Evolutionary conservation across 2,329 filamentous ascomycete species (phyloP).

Genomic region (Alternaria conjuncta): DNA sequence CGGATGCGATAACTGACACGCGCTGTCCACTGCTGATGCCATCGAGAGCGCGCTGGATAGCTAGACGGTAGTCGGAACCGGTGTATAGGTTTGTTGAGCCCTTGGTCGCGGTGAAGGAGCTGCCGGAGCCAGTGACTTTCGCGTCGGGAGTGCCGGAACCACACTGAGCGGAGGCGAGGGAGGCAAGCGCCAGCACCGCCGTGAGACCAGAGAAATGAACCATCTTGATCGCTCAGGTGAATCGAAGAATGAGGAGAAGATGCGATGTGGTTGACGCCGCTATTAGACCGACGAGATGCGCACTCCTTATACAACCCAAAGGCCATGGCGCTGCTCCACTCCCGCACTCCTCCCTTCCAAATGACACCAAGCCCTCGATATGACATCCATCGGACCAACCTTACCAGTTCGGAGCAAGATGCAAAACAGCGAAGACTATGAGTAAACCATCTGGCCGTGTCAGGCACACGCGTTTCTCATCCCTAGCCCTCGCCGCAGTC

Average conservation of each 20-base stretch:
- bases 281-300: not conserved
- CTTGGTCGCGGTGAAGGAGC: conserved; percentile 54
- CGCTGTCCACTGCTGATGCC: conserved; percentile 60
- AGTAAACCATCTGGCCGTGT: not conserved
- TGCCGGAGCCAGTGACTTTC: conserved; percentile 56
- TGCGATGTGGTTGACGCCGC: not conserved
- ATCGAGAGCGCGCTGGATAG: conserved; percentile 63
- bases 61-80: conserved; percentile 61
- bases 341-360: not conserved
- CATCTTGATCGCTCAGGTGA: conserved; percentile 40
- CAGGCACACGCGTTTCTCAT: not conserved
- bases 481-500: not conserved
- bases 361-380: not conserved
- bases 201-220: conserved; percentile 47
- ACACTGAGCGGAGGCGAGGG: conserved; percentile 53
- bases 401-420: not conserved
- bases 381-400: not conserved
- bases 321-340: not conserved
- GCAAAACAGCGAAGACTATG: not conserved
- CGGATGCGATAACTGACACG: conserved; percentile 61
- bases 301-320: not conserved
- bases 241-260: not conserved
- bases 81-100: conserved; percentile 58
- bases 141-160: conserved; percentile 57
- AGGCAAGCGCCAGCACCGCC: conserved; percentile 52